phyloP scores from a whole-genome alignment of 2,329 filamentous ascomycete species.

The Colletotrichum liriopes region DNA sequence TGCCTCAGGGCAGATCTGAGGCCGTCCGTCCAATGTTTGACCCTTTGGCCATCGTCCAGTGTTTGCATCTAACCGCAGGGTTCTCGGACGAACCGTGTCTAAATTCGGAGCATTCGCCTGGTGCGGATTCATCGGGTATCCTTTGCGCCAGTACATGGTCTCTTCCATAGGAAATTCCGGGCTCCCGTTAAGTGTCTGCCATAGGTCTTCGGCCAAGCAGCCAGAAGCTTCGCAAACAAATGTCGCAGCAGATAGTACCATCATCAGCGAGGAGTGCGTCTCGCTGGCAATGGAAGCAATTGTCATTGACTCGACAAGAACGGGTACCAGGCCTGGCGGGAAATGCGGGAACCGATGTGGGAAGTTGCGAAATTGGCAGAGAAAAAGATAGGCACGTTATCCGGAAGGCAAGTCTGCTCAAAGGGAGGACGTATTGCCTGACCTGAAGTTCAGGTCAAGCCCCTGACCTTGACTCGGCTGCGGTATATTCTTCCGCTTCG shows the following conservation, averaged over 20 bases:
- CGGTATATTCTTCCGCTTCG: constrained; percentile 28
- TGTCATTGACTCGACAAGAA: constrained; percentile 12
- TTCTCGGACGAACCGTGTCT: constrained; percentile 18
- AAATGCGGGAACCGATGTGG: constrained; percentile 5
- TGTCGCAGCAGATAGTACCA: background rate
- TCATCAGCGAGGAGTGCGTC: background rate
- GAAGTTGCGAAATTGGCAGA: constrained; percentile 24
- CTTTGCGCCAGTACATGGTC: background rate
- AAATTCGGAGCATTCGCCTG: constrained; percentile 21
- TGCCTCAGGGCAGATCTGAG: constrained; percentile 24
- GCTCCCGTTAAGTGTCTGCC: background rate
- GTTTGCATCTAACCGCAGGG: constrained; percentile 15
- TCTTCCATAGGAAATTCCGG: constrained; percentile 22
- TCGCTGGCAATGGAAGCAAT: background rate
- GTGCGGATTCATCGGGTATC: constrained; percentile 9
- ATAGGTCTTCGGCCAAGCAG: background rate
- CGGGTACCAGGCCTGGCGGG: constrained; percentile 7
- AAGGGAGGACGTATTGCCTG: background rate
- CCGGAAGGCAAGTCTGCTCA: background rate
- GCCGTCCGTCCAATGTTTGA: constrained; percentile 26
- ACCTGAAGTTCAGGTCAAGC: background rate
- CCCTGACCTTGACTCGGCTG: constrained; percentile 28
- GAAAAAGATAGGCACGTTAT: background rate
- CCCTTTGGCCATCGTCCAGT: constrained; percentile 20
- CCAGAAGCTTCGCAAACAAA: constrained; percentile 1